Evolutionary conservation across 805 yeast species (phyloP), one percentile per base, ranked within the genome.

Genomic region (Candida tallmaniae): DNA sequence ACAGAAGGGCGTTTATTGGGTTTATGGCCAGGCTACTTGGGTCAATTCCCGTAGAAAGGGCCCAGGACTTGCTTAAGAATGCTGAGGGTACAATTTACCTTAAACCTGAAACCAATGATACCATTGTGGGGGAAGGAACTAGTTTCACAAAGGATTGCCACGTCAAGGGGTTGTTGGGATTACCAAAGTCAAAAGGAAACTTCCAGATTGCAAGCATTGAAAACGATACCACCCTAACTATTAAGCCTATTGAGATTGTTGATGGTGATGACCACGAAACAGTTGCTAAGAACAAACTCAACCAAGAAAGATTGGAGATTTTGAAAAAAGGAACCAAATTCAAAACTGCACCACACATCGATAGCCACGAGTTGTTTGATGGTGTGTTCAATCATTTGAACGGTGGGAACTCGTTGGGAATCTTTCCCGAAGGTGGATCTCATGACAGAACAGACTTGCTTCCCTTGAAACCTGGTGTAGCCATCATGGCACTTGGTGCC

Each of bases 351-450:
- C 68, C 65, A 4, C 68, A 64, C 42, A 48, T 65, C 15, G 70
- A 65, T 42, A 63, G 62, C 35, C 50, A 58, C 36, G 23, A 37
- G 18, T 59, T 66, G 5, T 65, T 65, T 39, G 52, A 54, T 25
- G 44, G 55, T 31, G 70, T 65, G n/a, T 65, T 60, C 43, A 46
- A 50, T 31, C 67, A 62, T 34, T 53, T 65, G 34, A 58, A 58
- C 32, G 35, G 31, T 5, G 62, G 62, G 8, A 50, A 52, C 16
- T 58, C 57, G 1, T 46, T 65, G 35, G 71, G 70, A 2, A 85
- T 93, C 29, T 93, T 88, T 64, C 97, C 98, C 6, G 98, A 93
- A 65, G 98, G 98, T 39, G 98, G 98, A 1, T 87, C 96, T 9
- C 98, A 90, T 52, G 98, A 90, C 57, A 72, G 98, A 46, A 80